Evolutionary conservation across 768 basidiomycete species (phyloP), one percentile per base, ranked within the genome.

Genomic region (Lentinula guzmanii): DNA sequence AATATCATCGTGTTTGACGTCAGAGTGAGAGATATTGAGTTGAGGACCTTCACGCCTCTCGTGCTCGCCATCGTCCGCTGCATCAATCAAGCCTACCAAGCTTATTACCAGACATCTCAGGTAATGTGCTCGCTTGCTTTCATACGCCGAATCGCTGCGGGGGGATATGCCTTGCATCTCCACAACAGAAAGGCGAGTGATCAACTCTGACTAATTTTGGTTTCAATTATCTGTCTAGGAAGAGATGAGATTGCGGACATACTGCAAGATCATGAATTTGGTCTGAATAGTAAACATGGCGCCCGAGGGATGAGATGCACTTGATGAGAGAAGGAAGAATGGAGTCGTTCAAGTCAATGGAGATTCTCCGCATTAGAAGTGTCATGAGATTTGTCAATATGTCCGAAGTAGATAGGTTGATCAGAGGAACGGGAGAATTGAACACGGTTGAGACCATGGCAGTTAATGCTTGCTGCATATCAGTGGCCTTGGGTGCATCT

Each of bases 201-300:
- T 84, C 50, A 95, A 74, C 71, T 95, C 95, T 60, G 86, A 87
- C 82, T 83, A 42, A 45, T n/a, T 11, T 18, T 11, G 5, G 52
- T 24, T 21, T 4, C 52, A 13, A 41, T 41, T 64, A 46, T 65
- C 43, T 31, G 33, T 54, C 37, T 41, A 18, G 34, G 18, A 48
- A 1, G 15, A 18, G 39, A 41, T 42, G 31, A 6, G 21, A 34
- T 41, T 55, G 43, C 18, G 28, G 51, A 70, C 81, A 70, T 52
- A 82, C 81, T 1, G 92, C 86, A 48, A 97, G 84, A 69, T 97
- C 95, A 68, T 93, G 92, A 54, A 95, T 93, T 73, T 98, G 95
- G 72, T 97, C 95, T 42, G 93, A 90, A 69, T 98, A 98, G 76
- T 97, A 95, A 58, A 96, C 86, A 68, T 96, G 94, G 10, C 89